Evolutionary conservation across 1,284 basidiomycete genomes (phyloP), one percentile per base, ranked within the genome.

Genomic region (Puccinia novopanici): DNA sequence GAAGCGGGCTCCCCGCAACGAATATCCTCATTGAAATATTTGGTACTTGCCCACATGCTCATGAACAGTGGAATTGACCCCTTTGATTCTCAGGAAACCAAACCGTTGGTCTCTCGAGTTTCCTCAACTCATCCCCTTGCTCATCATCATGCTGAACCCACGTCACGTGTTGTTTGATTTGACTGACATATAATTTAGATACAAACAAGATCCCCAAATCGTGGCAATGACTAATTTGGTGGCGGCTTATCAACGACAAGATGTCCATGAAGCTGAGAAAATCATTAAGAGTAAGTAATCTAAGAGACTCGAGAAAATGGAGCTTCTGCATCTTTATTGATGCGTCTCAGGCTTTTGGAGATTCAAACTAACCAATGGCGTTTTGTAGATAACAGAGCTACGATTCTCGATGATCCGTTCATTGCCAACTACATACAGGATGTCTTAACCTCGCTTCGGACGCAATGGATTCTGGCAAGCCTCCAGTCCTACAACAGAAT

Each of bases 71-170:
- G 96, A 84, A 97, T 99, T 87, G 98, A 99, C 86, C 97, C 97
- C 0, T 99, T 99, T 85, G 97, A 99, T 87, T 96, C 93, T 84
- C 96, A 99, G 87, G 97, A 99, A 87, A 99, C 96, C 9, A 99
- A 99, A 85, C 97, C 97, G 89, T 94, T 82, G 84, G 90, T 87
- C 34, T 73, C 42, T 27, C 22, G 59, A 55, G 30, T n/a, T 73
- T 55, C 34, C n/a, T 68, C 40, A 27, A 4, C 22, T 30, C 1
- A 52, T 12, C 48, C 3, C 4, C 30, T 61, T 4, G 37, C 13
- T 37, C 9, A 19, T 24, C n/a, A 42, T 22, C 22, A 3, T 68
- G 8, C 22, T 68, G 24, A 63, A n/a, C 24, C 24, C 22, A 6
- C 45, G 42, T 42, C 17, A n/a, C 19, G 59, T 45, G 19, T 22